Evolutionary conservation across 2,329 filamentous ascomycete species (phyloP), one percentile per base, ranked within the genome.

Genomic region (Cladosporium cucumerinum): DNA sequence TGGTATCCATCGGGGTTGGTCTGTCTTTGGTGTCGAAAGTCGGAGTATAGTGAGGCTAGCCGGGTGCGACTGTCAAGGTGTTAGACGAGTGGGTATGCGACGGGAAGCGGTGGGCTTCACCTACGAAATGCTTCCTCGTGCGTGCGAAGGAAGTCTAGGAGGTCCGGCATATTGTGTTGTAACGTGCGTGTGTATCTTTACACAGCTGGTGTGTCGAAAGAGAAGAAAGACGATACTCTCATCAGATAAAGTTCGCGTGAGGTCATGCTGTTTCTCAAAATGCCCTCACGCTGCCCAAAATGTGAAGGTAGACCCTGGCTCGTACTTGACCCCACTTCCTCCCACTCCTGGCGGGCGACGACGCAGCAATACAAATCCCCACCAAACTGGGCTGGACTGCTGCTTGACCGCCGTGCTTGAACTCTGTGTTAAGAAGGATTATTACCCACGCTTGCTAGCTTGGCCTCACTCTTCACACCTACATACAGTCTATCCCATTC

Each of bases 1-100:
- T 83, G 80, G 80, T 92, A 97, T 72, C 92, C 92, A 76, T 96
- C 92, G 1, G 92, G 91, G 74, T 97, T 96, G 25, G 90, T 86
- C 46, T 85, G 86, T 71, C 85, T 85, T 70, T 94, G 92, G 5
- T 86, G 79, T 43, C 87, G 83, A 74, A 97, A 96, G 76, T 97
- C 93, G 57, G 92, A 93, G 79, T 96, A 97, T 54, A 97, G 87
- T 5, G 92, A 93, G 14, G 91, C 88, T 14, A 97, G 84, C 58
- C 93, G 90, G 68, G 88, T 85, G 79, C 89, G 92, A 69, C 76
- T 77, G 34, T 39, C 23, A 30, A 26, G 16, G 23, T 49, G 58
- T 67, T 63, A 68, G 69, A 43, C 36, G 57, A 43, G 30, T 43
- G 61, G 57, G 25, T 57, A 51, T 39, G 64, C 51, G n/a, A 54